phyloP scores from a whole-genome alignment of 192 early-diverging fungal genomes.

The Glomus cerebriforme region DNA sequence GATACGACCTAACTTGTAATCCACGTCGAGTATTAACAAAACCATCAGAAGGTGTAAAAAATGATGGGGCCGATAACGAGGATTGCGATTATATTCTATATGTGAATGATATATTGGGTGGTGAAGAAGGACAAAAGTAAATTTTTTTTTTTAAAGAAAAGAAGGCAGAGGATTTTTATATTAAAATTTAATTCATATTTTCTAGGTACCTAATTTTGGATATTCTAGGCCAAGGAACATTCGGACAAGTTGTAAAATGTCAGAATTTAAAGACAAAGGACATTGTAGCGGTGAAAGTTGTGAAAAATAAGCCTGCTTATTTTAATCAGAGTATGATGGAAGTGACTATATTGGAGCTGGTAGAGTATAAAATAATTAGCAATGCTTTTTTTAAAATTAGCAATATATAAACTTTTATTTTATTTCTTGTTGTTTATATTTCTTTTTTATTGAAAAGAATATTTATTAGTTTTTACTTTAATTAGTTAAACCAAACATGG shows the following conservation, averaged over 20 bases:
- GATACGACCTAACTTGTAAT: constrained; percentile 75
- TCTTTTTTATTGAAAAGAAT: not conserved
- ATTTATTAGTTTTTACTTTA: constrained; percentile 4
- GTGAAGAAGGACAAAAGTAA: constrained; percentile 83
- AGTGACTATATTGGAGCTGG: constrained; percentile 88
- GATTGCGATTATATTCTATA: constrained; percentile 96
- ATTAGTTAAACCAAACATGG: constrained; percentile 84
- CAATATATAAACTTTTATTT: too few species aligned
- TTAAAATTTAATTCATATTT: not conserved
- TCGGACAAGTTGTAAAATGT: constrained; percentile 98
- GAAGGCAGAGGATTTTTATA: too few species aligned
- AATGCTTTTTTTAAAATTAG: not conserved
- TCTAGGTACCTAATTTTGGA: constrained; percentile 90
- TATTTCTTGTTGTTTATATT: not conserved
- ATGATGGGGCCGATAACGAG: constrained; percentile 94
- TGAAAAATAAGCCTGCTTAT: constrained; percentile 98
- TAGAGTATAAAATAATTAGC: constrained; percentile 35
- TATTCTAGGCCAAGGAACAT: constrained; percentile 93
- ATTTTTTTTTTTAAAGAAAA: constrained; percentile 3
- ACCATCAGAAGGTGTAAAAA: constrained; percentile 85
- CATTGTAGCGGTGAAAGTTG: constrained; percentile 93
- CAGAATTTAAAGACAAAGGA: constrained; percentile 91
- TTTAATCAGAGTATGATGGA: constrained; percentile 98
- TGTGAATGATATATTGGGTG: constrained; percentile 96
- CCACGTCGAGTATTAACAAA: constrained; percentile 93